These are phyloP conservation scores for Cochlearia excelsa DNA, from an alignment of 345 rosid genomes.

Conservation along the genomic window DNA sequence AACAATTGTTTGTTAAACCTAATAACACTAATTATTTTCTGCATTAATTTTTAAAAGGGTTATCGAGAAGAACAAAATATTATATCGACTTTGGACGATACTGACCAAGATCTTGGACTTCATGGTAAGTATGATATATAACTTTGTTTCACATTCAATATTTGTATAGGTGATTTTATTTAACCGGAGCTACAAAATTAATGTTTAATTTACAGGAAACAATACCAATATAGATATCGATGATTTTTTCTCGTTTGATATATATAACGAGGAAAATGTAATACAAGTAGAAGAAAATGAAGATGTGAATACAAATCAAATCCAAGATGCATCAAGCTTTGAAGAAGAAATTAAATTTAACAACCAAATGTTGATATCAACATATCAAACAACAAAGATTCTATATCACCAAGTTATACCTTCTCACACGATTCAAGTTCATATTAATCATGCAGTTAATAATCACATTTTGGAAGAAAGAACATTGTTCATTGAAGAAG, in stretches of 20 bases:
- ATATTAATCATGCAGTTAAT: conserved; percentile 41
- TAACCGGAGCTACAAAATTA: background rate
- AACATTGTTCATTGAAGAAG: conserved; percentile 29
- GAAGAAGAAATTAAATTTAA: conserved; percentile 65
- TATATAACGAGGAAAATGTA: conserved; percentile 42
- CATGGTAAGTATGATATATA: conserved; percentile 44
- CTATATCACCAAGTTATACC: conserved; percentile 80
- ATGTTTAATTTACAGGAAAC: conserved; percentile 35
- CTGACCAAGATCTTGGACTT: conserved; percentile 36
- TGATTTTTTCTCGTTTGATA: conserved; percentile 57
- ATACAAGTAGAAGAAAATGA: conserved; percentile 36
- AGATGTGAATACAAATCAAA: conserved; percentile 33
- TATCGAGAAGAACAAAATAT: conserved; percentile 56
- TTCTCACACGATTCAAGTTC: conserved; percentile 71
- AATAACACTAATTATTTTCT: background rate
- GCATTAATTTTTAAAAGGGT: conserved; percentile 27
- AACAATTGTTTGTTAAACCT: background rate
- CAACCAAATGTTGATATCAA: conserved; percentile 69
- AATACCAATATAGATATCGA: conserved; percentile 39
- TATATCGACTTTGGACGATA: conserved; percentile 46
- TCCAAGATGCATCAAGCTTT: conserved; percentile 53
- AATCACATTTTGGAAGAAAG: conserved; percentile 29
- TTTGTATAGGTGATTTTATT: background rate
- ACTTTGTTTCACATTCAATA: background rate
- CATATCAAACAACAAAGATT: conserved; percentile 69